Evolutionary conservation across 2,329 filamentous ascomycete genomes (phyloP), one percentile per base, ranked within the genome.

Genomic region (Penicillium sp.): DNA sequence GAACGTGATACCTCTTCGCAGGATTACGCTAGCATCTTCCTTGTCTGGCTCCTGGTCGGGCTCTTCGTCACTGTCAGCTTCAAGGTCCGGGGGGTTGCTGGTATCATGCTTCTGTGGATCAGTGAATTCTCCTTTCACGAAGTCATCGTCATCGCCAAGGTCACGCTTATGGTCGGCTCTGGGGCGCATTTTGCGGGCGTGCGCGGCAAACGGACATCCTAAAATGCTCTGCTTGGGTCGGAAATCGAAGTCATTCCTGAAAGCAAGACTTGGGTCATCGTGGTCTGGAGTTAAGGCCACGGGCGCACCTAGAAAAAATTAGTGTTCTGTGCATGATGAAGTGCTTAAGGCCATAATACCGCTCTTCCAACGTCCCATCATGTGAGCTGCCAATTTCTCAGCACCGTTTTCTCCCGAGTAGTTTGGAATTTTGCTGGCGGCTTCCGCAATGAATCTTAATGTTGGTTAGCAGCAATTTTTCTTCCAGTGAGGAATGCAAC

Each of bases 161-260:
- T 16, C n/a, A 9, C 26, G 27, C 27, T 48, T 48, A 35, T 48
- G 55, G 55, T 80, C 77, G 11, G 47, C 71, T 16, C 79, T 69
- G 0, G 79, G 79, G 41, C 79, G 77, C 50, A 75, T 80, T 68
- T 81, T 81, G 39, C 79, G 78, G 24, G 75, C 74, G 51, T 81
- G 79, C 2, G 79, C 77, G 0, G 77, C 78, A 50, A 79, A 77
- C 0, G 79, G 79, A 59, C 79, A 81, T 21, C 54, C 22, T 22
- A 60, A 63, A n/a, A 66, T 74, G 49, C 76, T 72, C 14, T 66
- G 66, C 16, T 62, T 50, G n/a, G 45, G 45, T 33, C 45, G 45
- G 3, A 66, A 79, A n/a, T 70, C 65, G 62, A 80, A 80, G 33
- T 75, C 62, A 57, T 78, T 75, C 48, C 19, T 29, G 5, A 68